phyloP scores from a whole-genome alignment of 108 stramenopile genomes.

The Chaetoceros tenuissimus region DNA sequence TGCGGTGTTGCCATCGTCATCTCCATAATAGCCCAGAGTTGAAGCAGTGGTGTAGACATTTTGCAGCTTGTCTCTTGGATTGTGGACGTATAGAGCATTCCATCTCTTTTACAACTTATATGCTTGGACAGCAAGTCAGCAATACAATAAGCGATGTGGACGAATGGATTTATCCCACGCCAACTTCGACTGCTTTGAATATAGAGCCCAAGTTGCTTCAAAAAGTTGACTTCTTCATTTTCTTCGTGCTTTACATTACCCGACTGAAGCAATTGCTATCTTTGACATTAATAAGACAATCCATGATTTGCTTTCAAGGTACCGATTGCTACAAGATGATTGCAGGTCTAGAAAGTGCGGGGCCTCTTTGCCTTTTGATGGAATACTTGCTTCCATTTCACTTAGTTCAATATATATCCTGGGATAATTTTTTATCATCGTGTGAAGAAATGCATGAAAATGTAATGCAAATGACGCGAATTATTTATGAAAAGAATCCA shows the following conservation, averaged over 20 bases:
- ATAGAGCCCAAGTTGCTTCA: neutral
- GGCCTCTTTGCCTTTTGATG: neutral
- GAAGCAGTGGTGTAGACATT: neutral
- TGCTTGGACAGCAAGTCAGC: neutral
- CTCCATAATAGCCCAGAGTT: neutral
- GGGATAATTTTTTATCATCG: neutral
- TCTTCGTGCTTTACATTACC: neutral
- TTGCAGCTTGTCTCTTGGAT: neutral
- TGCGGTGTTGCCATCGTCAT: neutral
- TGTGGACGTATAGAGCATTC: neutral
- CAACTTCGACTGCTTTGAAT: neutral
- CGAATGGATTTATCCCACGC: neutral
- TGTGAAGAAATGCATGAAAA: neutral
- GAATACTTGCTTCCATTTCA: neutral
- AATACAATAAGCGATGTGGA: neutral
- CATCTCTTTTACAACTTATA: neutral
- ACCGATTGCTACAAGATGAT: neutral
- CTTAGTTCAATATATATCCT: neutral
- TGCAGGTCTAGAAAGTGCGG: neutral
- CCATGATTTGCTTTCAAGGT: neutral
- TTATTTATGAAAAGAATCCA: neutral
- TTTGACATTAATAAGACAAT: neutral
- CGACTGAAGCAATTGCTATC: neutral
- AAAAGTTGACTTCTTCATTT: neutral
- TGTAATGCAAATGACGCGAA: neutral